These are phyloP conservation scores for Phytopythium cucurbitacearum DNA, from an alignment of 352 stramenopile species.

Conservation along the genomic window DNA sequence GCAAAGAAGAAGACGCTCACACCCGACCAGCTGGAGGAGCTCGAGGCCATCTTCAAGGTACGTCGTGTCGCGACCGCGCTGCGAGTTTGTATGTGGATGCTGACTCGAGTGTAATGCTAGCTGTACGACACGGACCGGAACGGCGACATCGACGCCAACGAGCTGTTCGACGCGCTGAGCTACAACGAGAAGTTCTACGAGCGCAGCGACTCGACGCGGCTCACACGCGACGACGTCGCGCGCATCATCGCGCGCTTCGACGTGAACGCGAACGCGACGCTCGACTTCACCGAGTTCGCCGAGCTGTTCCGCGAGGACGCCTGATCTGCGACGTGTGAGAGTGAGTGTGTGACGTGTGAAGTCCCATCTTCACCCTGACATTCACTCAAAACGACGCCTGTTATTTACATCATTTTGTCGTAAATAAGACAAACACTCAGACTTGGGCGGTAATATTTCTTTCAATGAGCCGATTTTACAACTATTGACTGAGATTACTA, in stretches of 20 bases:
- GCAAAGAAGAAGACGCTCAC: conserved; percentile 50
- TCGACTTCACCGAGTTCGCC: conserved; percentile 77
- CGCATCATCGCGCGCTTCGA: conserved; percentile 79
- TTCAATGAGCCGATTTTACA: no score
- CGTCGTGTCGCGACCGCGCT: conserved; percentile 3
- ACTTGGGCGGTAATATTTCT: no score
- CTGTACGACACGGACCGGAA: conserved; percentile 69
- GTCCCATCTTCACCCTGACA: no score
- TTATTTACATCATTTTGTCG: no score
- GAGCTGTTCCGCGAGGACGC: conserved; percentile 74
- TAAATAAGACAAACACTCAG: no score
- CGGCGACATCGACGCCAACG: conserved; percentile 61
- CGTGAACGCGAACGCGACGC: conserved; percentile 59
- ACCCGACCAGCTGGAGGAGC: conserved; percentile 49
- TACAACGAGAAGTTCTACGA: conserved; percentile 80
- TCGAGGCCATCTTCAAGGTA: conserved; percentile 58
- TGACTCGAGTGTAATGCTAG: conserved; percentile 2
- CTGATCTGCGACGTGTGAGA: conserved; percentile 10
- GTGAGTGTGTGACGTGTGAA: no score
- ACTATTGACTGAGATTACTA: no score
- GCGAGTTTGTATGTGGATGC: no score
- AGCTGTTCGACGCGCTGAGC: conserved; percentile 56
- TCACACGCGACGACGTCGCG: conserved; percentile 57
- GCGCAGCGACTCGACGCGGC: conserved; percentile 16
- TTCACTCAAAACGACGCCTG: no score